These are phyloP conservation scores for Pouteria glomerata DNA, from an alignment of 148 eudicot genomes.

Conservation along the genomic window DNA sequence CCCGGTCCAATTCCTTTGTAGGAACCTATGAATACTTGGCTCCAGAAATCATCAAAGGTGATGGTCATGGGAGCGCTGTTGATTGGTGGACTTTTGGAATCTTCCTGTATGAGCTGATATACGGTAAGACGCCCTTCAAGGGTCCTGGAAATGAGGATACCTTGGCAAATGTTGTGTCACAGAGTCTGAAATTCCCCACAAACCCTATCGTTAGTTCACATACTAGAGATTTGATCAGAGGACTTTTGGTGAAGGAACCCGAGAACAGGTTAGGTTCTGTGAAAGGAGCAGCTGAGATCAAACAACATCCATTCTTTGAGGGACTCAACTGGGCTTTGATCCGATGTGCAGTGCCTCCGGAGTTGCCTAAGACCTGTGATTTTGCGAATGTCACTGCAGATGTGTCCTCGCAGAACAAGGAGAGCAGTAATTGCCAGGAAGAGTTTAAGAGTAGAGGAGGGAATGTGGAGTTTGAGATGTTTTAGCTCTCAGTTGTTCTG, in stretches of 20 bases:
- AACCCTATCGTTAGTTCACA: conserved; percentile 52
- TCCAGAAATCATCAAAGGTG: conserved; percentile 60
- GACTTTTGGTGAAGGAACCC: conserved; percentile 60
- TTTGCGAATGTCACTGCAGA: conserved; percentile 16
- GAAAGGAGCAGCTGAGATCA: conserved; percentile 73
- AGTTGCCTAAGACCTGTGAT: conserved; percentile 42
- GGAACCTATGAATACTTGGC: conserved; percentile 63
- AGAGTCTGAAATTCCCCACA: conserved; percentile 51
- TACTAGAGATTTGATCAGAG: conserved; percentile 60
- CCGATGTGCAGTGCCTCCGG: conserved; percentile 69
- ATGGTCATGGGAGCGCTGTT: conserved; percentile 57
- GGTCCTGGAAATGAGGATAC: conserved; percentile 67
- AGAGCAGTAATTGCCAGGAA: conserved; percentile 14
- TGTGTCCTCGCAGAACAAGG: conserved; percentile 14
- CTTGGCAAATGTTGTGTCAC: conserved; percentile 51
- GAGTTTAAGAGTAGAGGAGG: too few species aligned
- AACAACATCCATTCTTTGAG: conserved; percentile 70
- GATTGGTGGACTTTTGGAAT: conserved; percentile 75
- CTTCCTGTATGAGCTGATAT: conserved; percentile 65
- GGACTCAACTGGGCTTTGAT: conserved; percentile 82
- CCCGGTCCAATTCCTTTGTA: conserved; percentile 58
- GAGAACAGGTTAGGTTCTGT: conserved; percentile 58
- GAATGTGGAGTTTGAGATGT: conserved; percentile 57
- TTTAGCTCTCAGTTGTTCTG: conserved; percentile 26
- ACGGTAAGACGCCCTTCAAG: conserved; percentile 80